Conservation (phyloP, 805 yeast genomes). For the Candida boleticola region DNA sequence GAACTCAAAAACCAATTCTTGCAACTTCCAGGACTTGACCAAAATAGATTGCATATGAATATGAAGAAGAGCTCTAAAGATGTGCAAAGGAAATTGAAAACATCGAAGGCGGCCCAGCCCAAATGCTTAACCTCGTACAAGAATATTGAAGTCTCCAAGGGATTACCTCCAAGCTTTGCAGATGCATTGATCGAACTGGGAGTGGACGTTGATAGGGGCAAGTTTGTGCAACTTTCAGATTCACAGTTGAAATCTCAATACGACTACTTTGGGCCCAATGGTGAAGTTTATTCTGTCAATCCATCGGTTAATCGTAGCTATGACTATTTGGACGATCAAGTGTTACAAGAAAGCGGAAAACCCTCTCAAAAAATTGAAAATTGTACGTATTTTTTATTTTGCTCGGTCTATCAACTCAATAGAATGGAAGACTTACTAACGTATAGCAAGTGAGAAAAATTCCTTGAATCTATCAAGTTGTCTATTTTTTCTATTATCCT, state of each 20-base stretch:
- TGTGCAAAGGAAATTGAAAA: constrained; percentile 17
- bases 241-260: constrained; percentile 42
- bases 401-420: constrained; percentile 32
- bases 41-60: constrained; percentile 18
- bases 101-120: constrained; percentile 19
- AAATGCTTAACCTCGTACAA: constrained; percentile 31
- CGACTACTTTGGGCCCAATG: constrained; percentile 44
- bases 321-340: too few relatives aligned
- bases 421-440: constrained; percentile 15
- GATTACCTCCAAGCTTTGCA: constrained; percentile 46
- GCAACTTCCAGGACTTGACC: constrained; percentile 27
- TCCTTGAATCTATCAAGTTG: neutral
- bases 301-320: constrained; percentile 19
- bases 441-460: neutral
- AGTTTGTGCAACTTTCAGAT: constrained; percentile 43
- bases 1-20: constrained; percentile 44
- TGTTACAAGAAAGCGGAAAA: too few relatives aligned
- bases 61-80: constrained; percentile 24
- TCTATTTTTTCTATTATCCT: neutral
- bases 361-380: constrained; percentile 31
- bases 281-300: constrained; percentile 28
- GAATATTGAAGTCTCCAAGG: constrained; percentile 38
- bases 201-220: constrained; percentile 47
- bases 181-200: constrained; percentile 48
- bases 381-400: constrained; percentile 43